Evolutionary conservation across 148 eudicot genomes (phyloP).

Genomic region (Dianthus caryophyllus): DNA sequence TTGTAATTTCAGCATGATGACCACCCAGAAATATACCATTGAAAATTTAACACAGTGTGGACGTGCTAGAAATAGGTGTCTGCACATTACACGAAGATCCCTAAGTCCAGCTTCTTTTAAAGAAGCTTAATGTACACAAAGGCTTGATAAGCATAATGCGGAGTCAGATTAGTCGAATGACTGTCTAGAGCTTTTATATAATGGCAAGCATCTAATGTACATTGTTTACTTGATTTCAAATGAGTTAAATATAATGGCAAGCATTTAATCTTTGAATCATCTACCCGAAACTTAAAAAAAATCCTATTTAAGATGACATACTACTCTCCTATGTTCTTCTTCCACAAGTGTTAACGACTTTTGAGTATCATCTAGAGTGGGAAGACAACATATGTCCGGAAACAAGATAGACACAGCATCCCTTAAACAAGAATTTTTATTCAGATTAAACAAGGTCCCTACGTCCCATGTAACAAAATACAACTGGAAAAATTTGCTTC

Average conservation of each 20-base stretch:
- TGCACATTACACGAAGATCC: neutral
- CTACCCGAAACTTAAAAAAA: neutral
- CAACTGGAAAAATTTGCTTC: no score
- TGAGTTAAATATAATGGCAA: neutral
- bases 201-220: neutral
- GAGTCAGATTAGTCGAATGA: neutral
- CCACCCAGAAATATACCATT: neutral
- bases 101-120: neutral
- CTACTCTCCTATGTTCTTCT: neutral
- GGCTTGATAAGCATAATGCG: neutral
- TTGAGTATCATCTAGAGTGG: neutral
- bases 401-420: no score
- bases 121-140: neutral
- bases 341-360: neutral
- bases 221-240: neutral
- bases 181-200: neutral
- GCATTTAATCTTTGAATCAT: neutral
- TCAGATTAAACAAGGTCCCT: no score
- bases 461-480: no score
- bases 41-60: conserved; percentile 8
- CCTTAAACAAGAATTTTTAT: no score
- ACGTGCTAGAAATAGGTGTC: no score
- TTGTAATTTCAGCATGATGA: neutral
- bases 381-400: neutral
- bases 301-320: neutral